Evolutionary conservation across 2,329 filamentous ascomycete species (phyloP), one percentile per base, ranked within the genome.

Genomic region (Zymoseptoria brevis): DNA sequence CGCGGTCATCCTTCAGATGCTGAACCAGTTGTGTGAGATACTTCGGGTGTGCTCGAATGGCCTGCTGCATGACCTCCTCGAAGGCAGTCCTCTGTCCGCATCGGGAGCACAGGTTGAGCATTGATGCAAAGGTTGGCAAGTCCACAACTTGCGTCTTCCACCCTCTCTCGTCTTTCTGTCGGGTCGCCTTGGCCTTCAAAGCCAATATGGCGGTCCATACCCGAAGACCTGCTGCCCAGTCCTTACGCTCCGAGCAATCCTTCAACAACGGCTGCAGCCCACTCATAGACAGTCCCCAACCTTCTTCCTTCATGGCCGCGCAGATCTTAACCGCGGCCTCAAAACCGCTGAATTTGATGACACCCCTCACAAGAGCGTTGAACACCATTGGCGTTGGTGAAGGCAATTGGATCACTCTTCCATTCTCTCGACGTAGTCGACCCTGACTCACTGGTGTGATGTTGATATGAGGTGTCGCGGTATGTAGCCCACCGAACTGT

Each of bases 351-450:
- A 80, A 80, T 54, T 74, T 71, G 45, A 79, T 64, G 1, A 76
- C 71, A 16, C 77, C 77, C 53, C 65, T 64, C 41, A 79, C 73
- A 16, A 80, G 61, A 1, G 73, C 68, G 11, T 68, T 67, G 60
- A 78, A 76, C 0, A 80, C 77, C 60, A 74, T 71, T 3, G 77
- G 77, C 1, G 73, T 78, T 1, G 76, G 73, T 55, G 75, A 68
- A 5, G 76, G 72, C 21, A 76, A 74, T 57, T 79, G 77, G n/a
- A 75, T 71, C 16, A 78, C 61, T 49, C 68, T 72, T 41, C 63
- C 62, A 22, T 50, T 55, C 35, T 59, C 55, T n/a, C 50, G 56
- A 1, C 62, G 52, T 4, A 72, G 62, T 16, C 70, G 60, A 11
- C 58, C 58, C 26, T 62, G 57, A 16, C 58, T 64, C 24, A 60